Evolutionary conservation across 352 stramenopile species (phyloP).

Genomic region (Phytophthora sojae): DNA sequence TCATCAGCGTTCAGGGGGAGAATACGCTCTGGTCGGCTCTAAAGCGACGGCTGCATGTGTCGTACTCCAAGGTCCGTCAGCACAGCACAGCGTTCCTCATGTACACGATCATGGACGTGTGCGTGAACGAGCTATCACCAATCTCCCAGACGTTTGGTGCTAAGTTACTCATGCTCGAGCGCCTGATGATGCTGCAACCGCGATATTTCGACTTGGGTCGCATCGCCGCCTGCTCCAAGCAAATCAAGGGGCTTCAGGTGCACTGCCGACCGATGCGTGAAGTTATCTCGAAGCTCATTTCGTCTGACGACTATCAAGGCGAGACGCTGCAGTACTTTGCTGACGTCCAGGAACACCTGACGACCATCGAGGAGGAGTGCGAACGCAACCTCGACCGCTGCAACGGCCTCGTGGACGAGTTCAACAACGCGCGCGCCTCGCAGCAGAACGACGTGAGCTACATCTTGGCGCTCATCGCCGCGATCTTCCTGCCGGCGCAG

Average conservation of each 20-base stretch:
- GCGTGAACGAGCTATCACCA: conserved; percentile 76
- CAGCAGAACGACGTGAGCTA: conserved; percentile 82
- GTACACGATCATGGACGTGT: conserved; percentile 79
- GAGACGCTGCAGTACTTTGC: conserved; percentile 79
- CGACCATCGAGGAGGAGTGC: conserved; percentile 75
- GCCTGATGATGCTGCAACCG: conserved; percentile 52
- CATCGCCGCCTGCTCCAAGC: conserved; percentile 58
- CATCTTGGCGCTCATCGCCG: conserved; percentile 75
- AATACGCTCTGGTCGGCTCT: conserved; percentile 54
- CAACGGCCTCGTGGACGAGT: conserved; percentile 66
- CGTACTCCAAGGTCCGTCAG: conserved; percentile 83
- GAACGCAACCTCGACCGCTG: conserved; percentile 77
- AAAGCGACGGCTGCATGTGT: conserved; percentile 68
- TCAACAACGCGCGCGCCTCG: conserved; percentile 62
- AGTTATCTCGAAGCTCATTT: conserved; percentile 62
- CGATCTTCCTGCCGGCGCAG: conserved; percentile 82
- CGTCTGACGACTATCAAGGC: conserved; percentile 70
- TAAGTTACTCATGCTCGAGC: conserved; percentile 73
- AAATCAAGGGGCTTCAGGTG: conserved; percentile 71
- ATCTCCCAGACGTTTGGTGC: conserved; percentile 74
- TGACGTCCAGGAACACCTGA: conserved; percentile 84
- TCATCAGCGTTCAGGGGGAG: conserved; percentile 68
- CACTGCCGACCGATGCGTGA: conserved; percentile 72
- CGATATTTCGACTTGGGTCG: conserved; percentile 61
- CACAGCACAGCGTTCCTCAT: conserved; percentile 73